These are phyloP conservation scores for Leptodontidium sp. DNA, from an alignment of 2,329 filamentous ascomycete species.

Conservation along the genomic window DNA sequence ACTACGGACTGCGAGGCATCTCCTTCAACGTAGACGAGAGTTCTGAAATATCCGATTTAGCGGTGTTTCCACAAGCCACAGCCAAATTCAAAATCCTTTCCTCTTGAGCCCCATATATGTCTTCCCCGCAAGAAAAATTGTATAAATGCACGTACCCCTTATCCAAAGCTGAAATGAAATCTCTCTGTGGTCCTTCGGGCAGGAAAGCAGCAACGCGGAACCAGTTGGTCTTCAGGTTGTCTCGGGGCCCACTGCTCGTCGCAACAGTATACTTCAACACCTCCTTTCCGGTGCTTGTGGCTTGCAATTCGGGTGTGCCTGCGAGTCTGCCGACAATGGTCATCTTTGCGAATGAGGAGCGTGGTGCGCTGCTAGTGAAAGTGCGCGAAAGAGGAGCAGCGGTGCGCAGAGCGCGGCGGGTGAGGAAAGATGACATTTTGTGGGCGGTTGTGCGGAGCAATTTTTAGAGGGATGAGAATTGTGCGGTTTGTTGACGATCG, in stretches of 20 bases:
- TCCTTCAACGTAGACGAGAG: slow-evolving; percentile 83
- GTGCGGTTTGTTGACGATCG: not conserved
- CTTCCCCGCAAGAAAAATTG: not conserved
- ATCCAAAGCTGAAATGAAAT: slow-evolving; percentile 75
- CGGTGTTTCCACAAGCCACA: slow-evolving; percentile 2
- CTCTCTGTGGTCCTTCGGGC: slow-evolving; percentile 71
- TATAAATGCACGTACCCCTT: slow-evolving; percentile 76
- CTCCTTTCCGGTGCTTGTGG: slow-evolving; percentile 75
- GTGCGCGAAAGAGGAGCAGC: slow-evolving; percentile 51
- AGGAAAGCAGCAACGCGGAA: slow-evolving; percentile 81
- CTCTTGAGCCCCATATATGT: not conserved
- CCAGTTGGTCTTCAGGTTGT: slow-evolving; percentile 83
- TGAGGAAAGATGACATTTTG: slow-evolving; percentile 43
- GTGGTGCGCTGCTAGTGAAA: slow-evolving; percentile 55
- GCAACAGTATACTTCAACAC: slow-evolving; percentile 81
- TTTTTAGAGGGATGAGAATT: not conserved
- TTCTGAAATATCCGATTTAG: slow-evolving; percentile 56
- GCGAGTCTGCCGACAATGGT: slow-evolving; percentile 87
- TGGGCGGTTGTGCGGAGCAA: not conserved
- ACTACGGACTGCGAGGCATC: slow-evolving; percentile 62
- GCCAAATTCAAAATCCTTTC: not conserved
- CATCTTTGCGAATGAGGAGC: slow-evolving; percentile 79
- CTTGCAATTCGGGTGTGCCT: slow-evolving; percentile 76
- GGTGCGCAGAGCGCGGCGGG: slow-evolving; percentile 51
- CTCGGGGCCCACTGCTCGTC: slow-evolving; percentile 69